Evolutionary conservation across 768 basidiomycete genomes (phyloP), one percentile per base, ranked within the genome.

Genomic region (Agrocybe chaxingu): DNA sequence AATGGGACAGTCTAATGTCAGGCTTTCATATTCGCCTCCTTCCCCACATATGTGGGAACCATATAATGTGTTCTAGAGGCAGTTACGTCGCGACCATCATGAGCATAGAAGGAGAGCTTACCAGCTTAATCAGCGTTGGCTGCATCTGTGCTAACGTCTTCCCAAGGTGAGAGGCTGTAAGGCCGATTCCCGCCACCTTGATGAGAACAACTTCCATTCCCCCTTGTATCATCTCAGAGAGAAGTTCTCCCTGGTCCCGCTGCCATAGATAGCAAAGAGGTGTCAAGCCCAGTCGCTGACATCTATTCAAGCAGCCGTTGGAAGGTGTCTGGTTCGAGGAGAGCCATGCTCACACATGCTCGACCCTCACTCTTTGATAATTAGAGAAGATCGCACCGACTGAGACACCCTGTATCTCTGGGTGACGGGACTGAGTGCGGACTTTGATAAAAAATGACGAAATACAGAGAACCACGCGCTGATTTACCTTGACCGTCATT

Each of bases 351-450:
- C 58, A 93, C 92, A 98, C 95, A 78, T 99, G 95, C 69, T 99
- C 97, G 9, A 99, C 94, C 47, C 97, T 83, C 12, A 98, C 86
- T 19, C 97, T 81, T 61, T 99, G 97, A 62, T 99, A 99, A 64
- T 92, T 96, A 29, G 97, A 98, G 31, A 98, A 80, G 52, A 99
- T 99, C 4, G 97, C 95, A 3, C 97, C 97, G 16, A 95, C 92
- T 7, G 95, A 90, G 19, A 98, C 88, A 7, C 84, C 96, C 65
- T 85, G 73, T 16, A 94, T 69, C 47, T 92, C 87, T 3, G 93
- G 92, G 66, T 93, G 89, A 42, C 75, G 73, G 8, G 70, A 65
- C 93, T 95, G 56, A 32, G 8, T 12, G 19, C 40, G 11, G 36
- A 42, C 56, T 6, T 44, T 50, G 31, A 42, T 53, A 18, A 47